Base-by-base conservation (phyloP, 2,329 filamentous ascomycete species). In the Diaporthe velutina region DNA sequence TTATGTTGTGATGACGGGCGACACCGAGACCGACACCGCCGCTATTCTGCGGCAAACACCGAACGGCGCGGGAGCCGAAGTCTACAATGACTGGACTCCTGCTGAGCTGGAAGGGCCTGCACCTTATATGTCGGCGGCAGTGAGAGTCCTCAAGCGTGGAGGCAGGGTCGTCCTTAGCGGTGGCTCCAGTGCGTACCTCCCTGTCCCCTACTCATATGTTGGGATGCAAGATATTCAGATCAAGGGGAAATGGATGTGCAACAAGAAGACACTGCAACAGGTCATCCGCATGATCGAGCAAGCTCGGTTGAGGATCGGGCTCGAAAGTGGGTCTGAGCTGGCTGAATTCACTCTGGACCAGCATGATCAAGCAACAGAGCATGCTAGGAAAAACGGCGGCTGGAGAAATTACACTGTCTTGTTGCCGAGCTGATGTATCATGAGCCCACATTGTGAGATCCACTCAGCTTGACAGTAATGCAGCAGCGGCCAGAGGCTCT, bases 231-330 rank as follows among this genome's bases (percentile, higher is more conserved):
- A 55, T 33, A 55, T 55, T 17, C 54, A 55, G 54, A 55, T 55
- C 30, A 55, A 55, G 10, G 54, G 54, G 15, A 55, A 55, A 55
- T 55, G 54, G 54, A 55, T 55, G 54, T 55, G 28, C 28, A 55
- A 22, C 28, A 55, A 55, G 54, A 55, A 55, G 28, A 55, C 54
- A 12, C 10, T 33, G 13, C 28, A 55, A 33, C 25, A 55, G 54
- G 13, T 55, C 17, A 55, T 55, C 1, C 54, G 54, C 15, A 55
- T 55, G 54, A 33, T 55, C 5, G 54, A 55, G 54, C 54, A 55
- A 30, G 54, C 6, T 4, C 13, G 54, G 54, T 28, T 55, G 15
- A 55, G 28, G 54, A 55, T 55, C 54, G 54, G 54, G 22, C 17
- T 33, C 22, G 54, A 55, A 22, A 55, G 54, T 12, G 54, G 54